Base-by-base conservation (phyloP, 2,329 filamentous ascomycete species). In the Trichoderma sp. region DNA sequence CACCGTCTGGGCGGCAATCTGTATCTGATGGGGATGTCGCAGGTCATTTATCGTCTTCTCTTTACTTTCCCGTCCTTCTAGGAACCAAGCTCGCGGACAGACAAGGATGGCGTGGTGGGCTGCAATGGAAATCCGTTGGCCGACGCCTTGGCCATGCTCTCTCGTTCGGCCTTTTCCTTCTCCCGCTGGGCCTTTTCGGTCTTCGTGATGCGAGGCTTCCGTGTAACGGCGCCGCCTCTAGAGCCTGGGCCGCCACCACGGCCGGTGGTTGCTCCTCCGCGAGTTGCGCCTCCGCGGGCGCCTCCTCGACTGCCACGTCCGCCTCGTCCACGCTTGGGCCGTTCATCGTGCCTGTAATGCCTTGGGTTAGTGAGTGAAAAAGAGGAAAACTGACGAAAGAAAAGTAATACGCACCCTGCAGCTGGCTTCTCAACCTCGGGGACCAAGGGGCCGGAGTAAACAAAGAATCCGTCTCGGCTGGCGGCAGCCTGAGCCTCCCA, bases 401-500 rank as follows among this genome's bases (percentile, higher is more conserved):
- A 34, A 2, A 21, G 50, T 52, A 28, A 51, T 64, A 82, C 83
- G 68, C 82, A 85, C 83, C 80, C 81, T 65, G 77, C 75, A 69
- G 81, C 78, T 43, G 84, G 83, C 78, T 95, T 94, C 78, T 96
- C 90, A 24, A 89, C 91, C 77, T 96, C 93, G 5, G 90, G 90
- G 24, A 98, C 86, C 54, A 99, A 81, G 9, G 94, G 94, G 3
- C 95, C 95, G 67, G 92, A 96, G 78, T 97, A 99, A 1, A 99
- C 95, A 75, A 98, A 99, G 80, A 98, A 99, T 1, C 95, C 95
- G 74, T 98, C 95, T 71, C 94, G 92, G 70, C 92, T 94, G 54
- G 95, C 93, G 5, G 94, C 93, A 7, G 94, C 94, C 74, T 96
- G 91, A 73, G 96, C 92, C 77, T 98, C 92, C 94, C 94, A 98